phyloP scores from a whole-genome alignment of 345 rosid species.

The Hibiscus syriacus region DNA sequence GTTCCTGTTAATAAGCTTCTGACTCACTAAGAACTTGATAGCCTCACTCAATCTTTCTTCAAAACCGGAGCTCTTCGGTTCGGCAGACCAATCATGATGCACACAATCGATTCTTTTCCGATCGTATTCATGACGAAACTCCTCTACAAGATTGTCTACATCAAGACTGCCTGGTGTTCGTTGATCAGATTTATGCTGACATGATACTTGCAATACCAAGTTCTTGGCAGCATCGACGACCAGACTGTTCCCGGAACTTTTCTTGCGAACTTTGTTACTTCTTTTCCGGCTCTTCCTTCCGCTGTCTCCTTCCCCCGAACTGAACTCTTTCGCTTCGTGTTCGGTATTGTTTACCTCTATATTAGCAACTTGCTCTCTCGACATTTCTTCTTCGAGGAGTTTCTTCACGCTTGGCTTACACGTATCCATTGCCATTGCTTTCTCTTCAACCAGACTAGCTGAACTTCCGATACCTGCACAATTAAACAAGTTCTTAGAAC shows the following conservation, averaged over 20 bases:
- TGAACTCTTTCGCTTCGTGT: conserved; percentile 33
- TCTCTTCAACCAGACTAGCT: conserved; percentile 33
- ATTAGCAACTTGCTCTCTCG: conserved; percentile 32
- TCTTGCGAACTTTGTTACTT: conserved; percentile 39
- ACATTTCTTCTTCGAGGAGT: conserved; percentile 91
- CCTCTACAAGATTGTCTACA: conserved; percentile 58
- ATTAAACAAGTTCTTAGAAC: background rate
- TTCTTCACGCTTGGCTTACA: conserved; percentile 76
- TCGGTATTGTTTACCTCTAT: conserved; percentile 32
- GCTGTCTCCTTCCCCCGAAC: conserved; percentile 36
- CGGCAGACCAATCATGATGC: conserved; percentile 27
- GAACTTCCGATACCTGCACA: conserved; percentile 34
- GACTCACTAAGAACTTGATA: conserved; percentile 57
- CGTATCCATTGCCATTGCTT: conserved; percentile 15
- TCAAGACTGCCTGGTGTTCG: conserved; percentile 34
- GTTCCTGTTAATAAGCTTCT: conserved; percentile 51
- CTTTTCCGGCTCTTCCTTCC: conserved; percentile 47
- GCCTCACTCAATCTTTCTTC: conserved; percentile 69
- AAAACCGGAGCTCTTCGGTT: conserved; percentile 31
- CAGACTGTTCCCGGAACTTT: conserved; percentile 43
- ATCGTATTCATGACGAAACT: conserved; percentile 53
- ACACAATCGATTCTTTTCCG: no score
- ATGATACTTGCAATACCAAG: conserved; percentile 22
- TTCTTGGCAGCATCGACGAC: conserved; percentile 31
- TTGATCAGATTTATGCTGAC: conserved; percentile 24